A percentile compares a stretch with the other conserved stretches of the same genome.
phyloP scores from a whole-genome alignment of 139 green algal genomes.

The Raphidocelis subcapitata region DNA sequence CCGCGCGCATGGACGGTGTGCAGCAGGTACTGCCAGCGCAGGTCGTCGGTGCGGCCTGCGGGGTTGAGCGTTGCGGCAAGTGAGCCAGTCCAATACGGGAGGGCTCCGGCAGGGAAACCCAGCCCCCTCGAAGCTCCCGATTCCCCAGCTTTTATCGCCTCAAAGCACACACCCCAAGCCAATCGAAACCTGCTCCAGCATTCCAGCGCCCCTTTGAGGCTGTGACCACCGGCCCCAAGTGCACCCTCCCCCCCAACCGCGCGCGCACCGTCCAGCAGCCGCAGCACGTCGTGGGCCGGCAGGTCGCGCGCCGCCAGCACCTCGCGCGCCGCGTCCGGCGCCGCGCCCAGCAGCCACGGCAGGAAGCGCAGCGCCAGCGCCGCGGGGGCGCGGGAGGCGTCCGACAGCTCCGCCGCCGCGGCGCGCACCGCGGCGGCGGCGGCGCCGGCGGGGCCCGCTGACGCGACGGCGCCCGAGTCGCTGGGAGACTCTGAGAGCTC shows the following conservation, averaged over 20 bases:
- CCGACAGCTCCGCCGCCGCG: constrained; percentile 8
- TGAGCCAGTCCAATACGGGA: too few relatives aligned
- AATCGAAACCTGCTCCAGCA: constrained; percentile 26
- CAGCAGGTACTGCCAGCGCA: constrained; percentile 66
- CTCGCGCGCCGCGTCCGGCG: constrained; percentile 22
- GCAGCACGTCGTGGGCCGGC: background rate
- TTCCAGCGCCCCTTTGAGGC: constrained; percentile 2
- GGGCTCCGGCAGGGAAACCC: too few relatives aligned
- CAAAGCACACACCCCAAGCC: too few relatives aligned
- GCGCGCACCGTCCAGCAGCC: constrained; percentile 9
- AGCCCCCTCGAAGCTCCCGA: too few relatives aligned
- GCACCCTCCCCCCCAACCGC: background rate
- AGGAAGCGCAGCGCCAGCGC: constrained; percentile 33
- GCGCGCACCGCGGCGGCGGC: constrained; percentile 16
- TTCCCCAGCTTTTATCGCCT: too few relatives aligned
- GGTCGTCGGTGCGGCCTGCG: constrained; percentile 28
- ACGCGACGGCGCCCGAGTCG: constrained; percentile 16
- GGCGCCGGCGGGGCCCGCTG: constrained; percentile 1
- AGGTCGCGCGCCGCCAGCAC: constrained; percentile 37
- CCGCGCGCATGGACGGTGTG: constrained; percentile 46
- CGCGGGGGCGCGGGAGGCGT: background rate
- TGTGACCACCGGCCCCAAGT: background rate
- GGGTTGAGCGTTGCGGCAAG: too few relatives aligned
- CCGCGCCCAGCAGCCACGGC: constrained; percentile 43
- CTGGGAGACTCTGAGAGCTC: constrained; percentile 16